Evolutionary conservation across 495 filamentous ascomycete genomes (phyloP), one percentile per base, ranked within the genome.

Genomic region (Astrocystis sublimbata): DNA sequence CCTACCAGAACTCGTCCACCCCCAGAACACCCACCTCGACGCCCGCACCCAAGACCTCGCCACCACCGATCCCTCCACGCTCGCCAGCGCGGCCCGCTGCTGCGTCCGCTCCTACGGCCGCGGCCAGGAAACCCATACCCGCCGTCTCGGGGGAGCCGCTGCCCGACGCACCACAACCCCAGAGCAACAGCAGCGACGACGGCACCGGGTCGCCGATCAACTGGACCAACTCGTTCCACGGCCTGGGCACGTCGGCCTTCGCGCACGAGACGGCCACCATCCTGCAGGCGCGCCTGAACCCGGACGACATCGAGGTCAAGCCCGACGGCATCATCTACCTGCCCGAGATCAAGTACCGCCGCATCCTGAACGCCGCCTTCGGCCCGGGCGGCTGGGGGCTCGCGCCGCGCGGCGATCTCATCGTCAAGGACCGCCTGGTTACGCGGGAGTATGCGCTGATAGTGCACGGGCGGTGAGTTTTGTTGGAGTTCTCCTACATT

Each of bases 271-370:
- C 86, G 13, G 82, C 88, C 4, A 83, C 88, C 30, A 78, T 92
- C 5, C 76, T 98, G 50, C 82, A 92, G 59, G 82, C 84, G 30
- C 85, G 85, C 23, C 78, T 92, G 9, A 75, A 85, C 36, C 75
- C 82, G 6, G 83, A 89, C 17, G 93, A 98, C 74, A 85, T 98
- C 46, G 94, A 98, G 81, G 87, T 98, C 69, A 98, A 98, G 79
- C 89, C 91, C 26, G 94, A 98, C 76, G 94, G 94, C 30, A 96
- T 98, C 67, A 79, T 97, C 49, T 98, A 97, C 72, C 82, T 98
- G 57, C 94, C 94, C 13, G 94, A 98, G 83, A 98, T 98, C 79
- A 98, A 98, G 75, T 98, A 98, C 76, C 81, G 94, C 23, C 81
- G 94, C 40, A 97, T 97, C 60, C 76, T 98, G 65, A 97, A 97